These are phyloP conservation scores for Trichoderma koningii DNA, from an alignment of 2,329 filamentous ascomycete species.

Conservation along the genomic window DNA sequence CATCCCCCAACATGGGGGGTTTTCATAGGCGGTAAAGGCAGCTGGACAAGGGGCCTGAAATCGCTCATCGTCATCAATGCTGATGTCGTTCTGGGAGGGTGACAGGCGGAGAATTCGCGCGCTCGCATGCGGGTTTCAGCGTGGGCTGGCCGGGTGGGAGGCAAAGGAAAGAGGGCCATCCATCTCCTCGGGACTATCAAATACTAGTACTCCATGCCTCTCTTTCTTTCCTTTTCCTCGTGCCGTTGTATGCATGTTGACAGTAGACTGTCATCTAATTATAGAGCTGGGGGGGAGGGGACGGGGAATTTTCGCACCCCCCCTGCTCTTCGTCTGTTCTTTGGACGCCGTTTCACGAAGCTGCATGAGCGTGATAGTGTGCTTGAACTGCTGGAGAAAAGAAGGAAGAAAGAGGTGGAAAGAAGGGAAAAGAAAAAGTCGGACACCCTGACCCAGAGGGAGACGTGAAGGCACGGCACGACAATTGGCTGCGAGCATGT, in stretches of 20 bases:
- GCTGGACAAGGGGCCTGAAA: conserved; percentile 23
- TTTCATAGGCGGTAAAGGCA: conserved; percentile 12
- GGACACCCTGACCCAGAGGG: not conserved
- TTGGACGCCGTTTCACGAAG: conserved; percentile 11
- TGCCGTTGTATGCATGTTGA: not conserved
- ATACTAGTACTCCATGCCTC: not conserved
- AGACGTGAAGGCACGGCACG: not conserved
- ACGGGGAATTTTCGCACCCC: not conserved
- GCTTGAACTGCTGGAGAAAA: not conserved
- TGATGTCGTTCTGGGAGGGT: not conserved
- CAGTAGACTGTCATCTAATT: not conserved
- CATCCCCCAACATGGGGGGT: conserved; percentile 1
- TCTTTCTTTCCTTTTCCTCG: not conserved
- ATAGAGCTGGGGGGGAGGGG: not conserved
- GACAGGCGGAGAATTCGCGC: not conserved
- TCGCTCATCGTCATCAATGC: conserved; percentile 18
- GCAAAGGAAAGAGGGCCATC: not conserved
- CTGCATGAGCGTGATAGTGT: conserved; percentile 13
- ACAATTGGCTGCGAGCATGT: conserved; percentile 7
- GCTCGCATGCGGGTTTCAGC: not conserved
- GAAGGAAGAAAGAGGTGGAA: not conserved
- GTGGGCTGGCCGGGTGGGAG: conserved; percentile 21
- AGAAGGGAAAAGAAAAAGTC: not conserved
- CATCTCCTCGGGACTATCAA: not conserved
- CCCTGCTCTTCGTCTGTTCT: not conserved